These are phyloP conservation scores for Diaporthe velutina DNA, from an alignment of 2,329 filamentous ascomycete genomes.

Conservation along the genomic window DNA sequence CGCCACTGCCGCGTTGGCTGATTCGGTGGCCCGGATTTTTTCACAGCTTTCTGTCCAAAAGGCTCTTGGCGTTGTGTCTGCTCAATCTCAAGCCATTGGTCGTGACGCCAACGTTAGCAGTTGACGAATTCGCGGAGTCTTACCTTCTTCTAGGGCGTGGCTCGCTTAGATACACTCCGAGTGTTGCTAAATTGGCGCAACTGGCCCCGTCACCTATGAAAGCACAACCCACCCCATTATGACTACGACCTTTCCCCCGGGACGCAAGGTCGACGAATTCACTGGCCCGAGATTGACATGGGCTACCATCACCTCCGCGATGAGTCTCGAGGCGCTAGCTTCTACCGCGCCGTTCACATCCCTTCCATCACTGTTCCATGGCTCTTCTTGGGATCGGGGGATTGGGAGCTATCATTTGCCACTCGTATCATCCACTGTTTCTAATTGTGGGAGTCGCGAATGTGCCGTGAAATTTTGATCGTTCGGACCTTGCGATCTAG, in stretches of 20 bases:
- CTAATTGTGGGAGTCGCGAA: conserved; percentile 33
- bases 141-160: conserved; percentile 18
- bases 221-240: conserved; percentile 18
- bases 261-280: conserved; percentile 15
- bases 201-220: conserved; percentile 16
- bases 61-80: conserved; percentile 17
- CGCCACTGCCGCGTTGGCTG: conserved; percentile 12
- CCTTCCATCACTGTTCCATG: conserved; percentile 24
- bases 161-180: conserved; percentile 16
- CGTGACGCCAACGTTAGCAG: conserved; percentile 1
- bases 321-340: conserved; percentile 14
- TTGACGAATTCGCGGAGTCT: conserved; percentile 24
- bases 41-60: not conserved
- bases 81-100: conserved; percentile 14
- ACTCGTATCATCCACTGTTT: conserved; percentile 33
- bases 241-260: conserved; percentile 6
- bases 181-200: conserved; percentile 20
- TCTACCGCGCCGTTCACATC: conserved; percentile 10
- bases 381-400: conserved; percentile 17
- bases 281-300: conserved; percentile 31
- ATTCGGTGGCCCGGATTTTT: conserved; percentile 10
- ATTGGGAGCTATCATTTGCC: conserved; percentile 25
- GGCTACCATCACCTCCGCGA: conserved; percentile 26
- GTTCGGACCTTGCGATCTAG: conserved; percentile 14
- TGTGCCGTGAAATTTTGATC: conserved; percentile 33